Base-by-base conservation (phyloP, 2,329 filamentous ascomycete genomes). In the Fusarium paranaense region DNA sequence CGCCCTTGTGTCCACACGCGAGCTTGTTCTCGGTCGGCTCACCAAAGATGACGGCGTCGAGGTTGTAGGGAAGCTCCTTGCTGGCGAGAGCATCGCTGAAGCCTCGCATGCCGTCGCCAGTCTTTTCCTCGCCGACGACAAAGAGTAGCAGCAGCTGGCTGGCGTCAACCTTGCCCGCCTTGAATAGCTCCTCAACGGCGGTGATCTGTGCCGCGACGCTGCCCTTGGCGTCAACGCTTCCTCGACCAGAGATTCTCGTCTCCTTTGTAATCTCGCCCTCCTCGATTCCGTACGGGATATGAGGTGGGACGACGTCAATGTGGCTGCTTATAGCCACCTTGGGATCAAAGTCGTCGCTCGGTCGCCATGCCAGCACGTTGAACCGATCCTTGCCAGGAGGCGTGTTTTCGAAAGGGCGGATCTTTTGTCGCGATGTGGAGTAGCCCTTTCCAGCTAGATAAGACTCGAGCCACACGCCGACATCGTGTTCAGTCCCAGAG, bases 21-120 rank as follows among this genome's bases (percentile, higher is more conserved):
- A 98, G 91, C 82, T 93, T 94, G 75, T 92, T 90, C 78, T 97
- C 95, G 0, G 97, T 99, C 1, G 96, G 96, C 81, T 99, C 97
- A 45, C 97, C 96, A 79, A 98, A 98, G 78, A 97, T 93, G 77
- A 94, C 91, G 5, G 94, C 90, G 37, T 92, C 88, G 25, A 91
- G 86, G 3, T 75, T 70, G 5, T 81, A 80, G 18, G 79, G 83
- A 20, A 82, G 80, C 33, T 82, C 78, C 50, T 82, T 77, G 7
- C 78, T 63, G 16, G 76, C 69, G 1, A 84, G 68, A 0, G 79
- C 81, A 6, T 83, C 78, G 25, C 86, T 88, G 69, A 91, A 90
- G 56, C 80, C 70, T 33, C 80, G 81, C 96, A 98, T 98, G 10
- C 96, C 96, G 71, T 93, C 92, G 11, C 96, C 96, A 5, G 86